phyloP scores from a whole-genome alignment of 345 rosid genomes.

The Moringa oleifera region DNA sequence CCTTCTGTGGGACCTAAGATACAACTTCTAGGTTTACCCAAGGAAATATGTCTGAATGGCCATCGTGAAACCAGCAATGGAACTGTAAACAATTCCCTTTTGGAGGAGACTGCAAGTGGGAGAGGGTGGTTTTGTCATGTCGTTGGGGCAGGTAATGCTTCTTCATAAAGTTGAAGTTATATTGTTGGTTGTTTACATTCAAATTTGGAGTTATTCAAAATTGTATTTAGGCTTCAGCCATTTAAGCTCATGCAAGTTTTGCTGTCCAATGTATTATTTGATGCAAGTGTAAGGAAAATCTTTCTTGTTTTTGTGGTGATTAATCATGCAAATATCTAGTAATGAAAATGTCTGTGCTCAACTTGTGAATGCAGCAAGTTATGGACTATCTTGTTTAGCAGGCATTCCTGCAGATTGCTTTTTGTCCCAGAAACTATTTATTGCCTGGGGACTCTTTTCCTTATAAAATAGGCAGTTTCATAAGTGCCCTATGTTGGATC shows the following conservation, averaged over 20 bases:
- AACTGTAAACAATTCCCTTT: conserved; percentile 12
- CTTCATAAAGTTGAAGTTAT: conserved; percentile 11
- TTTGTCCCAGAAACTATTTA: no score
- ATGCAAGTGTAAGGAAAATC: conserved; percentile 1
- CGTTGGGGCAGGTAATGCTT: conserved; percentile 50
- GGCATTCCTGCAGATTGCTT: no score
- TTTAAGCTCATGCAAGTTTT: conserved; percentile 4
- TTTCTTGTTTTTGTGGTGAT: not conserved
- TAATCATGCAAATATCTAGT: not conserved
- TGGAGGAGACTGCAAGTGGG: conserved; percentile 26
- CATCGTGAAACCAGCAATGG: conserved; percentile 27
- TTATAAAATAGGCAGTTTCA: not conserved
- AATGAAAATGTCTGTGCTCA: not conserved
- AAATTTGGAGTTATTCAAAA: not conserved
- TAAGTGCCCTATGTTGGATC: not conserved
- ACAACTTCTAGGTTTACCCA: conserved; percentile 34
- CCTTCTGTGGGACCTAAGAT: conserved; percentile 25
- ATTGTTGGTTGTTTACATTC: conserved; percentile 4
- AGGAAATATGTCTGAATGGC: conserved; percentile 30
- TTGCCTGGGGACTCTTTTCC: not conserved
- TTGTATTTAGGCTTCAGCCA: conserved; percentile 6
- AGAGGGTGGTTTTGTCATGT: conserved; percentile 37
- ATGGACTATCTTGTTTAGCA: not conserved
- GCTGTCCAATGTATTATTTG: conserved; percentile 5
- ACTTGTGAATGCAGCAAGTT: not conserved